phyloP scores from a whole-genome alignment of 2,329 filamentous ascomycete genomes.

The Ploettnerulaceae sp. region DNA sequence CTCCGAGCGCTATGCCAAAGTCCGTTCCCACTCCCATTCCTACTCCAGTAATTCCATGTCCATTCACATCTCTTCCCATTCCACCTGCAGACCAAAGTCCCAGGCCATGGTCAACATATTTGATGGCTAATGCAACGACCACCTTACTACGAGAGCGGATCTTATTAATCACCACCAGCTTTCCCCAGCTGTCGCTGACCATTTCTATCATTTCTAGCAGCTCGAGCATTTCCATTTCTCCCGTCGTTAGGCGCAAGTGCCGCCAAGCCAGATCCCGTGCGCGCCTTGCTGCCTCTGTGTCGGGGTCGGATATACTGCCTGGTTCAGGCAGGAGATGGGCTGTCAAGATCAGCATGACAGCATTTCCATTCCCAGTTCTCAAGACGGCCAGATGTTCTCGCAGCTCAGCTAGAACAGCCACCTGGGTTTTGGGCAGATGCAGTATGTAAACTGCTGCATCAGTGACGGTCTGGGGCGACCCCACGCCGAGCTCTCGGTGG shows the following conservation, averaged over 20 bases:
- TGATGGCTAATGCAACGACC: constrained; percentile 22
- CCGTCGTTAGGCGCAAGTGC: constrained; percentile 33
- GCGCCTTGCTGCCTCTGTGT: constrained; percentile 27
- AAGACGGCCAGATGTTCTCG: not conserved
- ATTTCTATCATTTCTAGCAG: constrained; percentile 30
- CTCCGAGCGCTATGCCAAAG: too few relatives aligned
- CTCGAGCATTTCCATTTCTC: constrained; percentile 31
- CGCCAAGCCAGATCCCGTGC: constrained; percentile 31
- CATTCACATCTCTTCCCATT: too few relatives aligned
- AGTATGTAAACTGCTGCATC: constrained; percentile 37
- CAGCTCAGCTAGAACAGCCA: not conserved
- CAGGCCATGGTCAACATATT: too few relatives aligned
- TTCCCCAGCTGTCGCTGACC: constrained; percentile 27
- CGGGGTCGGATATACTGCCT: constrained; percentile 17
- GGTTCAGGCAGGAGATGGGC: constrained; percentile 27
- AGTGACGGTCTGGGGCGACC: constrained; percentile 27
- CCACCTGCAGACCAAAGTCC: too few relatives aligned
- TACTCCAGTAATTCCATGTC: too few relatives aligned
- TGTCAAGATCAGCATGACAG: constrained; percentile 31
- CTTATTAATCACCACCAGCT: constrained; percentile 26
- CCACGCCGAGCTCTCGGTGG: constrained; percentile 18
- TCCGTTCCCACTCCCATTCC: too few relatives aligned
- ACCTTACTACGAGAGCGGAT: constrained; percentile 18
- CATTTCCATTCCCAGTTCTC: constrained; percentile 13
- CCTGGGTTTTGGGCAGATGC: constrained; percentile 23